Evolutionary conservation across 352 stramenopile genomes (phyloP).

Genomic region (Globisporangium rhizosaccharum): DNA sequence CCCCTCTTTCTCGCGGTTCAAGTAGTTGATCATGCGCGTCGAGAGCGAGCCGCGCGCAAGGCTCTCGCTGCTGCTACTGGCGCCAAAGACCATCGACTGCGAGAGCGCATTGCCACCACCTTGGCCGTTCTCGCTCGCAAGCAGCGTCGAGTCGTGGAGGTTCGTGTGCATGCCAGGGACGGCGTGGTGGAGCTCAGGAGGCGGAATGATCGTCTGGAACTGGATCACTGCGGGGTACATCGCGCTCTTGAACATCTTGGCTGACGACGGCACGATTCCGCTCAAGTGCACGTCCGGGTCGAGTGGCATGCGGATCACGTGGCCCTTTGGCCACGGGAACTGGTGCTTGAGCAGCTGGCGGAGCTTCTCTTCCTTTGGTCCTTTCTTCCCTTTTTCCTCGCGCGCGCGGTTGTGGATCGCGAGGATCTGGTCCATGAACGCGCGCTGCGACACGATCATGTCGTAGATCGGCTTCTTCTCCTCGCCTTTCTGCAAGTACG

Average conservation of each 20-base stretch:
- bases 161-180: constrained; percentile 9
- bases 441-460: constrained; percentile 87
- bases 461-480: constrained; percentile 90
- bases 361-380: constrained; percentile 95
- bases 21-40: constrained; percentile 66
- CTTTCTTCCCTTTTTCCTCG: constrained; percentile 92
- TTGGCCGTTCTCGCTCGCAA: constrained; percentile 7
- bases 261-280: constrained; percentile 87
- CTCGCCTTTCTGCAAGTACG: constrained; percentile 89
- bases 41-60: constrained; percentile 68
- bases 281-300: constrained; percentile 83
- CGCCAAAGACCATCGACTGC: constrained; percentile 46
- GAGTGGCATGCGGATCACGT: constrained; percentile 82
- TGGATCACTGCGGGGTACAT: constrained; percentile 97
- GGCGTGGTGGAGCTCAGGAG: constrained; percentile 27
- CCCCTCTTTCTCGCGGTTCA: constrained; percentile 78
- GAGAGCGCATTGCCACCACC: constrained; percentile 17
- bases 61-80: constrained; percentile 29
- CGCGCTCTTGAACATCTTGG: constrained; percentile 97
- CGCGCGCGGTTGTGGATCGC: constrained; percentile 89
- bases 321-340: constrained; percentile 67
- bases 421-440: constrained; percentile 94
- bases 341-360: constrained; percentile 82
- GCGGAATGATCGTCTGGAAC: constrained; percentile 85
- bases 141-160: constrained; percentile 5